Conservation (phyloP, 495 filamentous ascomycete species). For the Terfezia boudieri region DNA sequence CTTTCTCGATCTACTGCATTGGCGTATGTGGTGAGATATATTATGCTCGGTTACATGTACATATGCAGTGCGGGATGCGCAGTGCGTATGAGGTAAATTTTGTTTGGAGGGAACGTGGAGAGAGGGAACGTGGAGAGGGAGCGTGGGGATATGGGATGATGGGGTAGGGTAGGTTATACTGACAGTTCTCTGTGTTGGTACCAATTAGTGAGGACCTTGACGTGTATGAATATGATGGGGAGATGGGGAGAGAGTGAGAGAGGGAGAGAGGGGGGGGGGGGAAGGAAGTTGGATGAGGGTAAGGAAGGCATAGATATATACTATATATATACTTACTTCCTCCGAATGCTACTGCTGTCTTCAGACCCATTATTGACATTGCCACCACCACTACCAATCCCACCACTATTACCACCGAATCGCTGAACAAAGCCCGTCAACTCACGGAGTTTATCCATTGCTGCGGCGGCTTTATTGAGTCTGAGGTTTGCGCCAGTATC, state of each 20-base stretch:
- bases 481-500: too few species aligned
- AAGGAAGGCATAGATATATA: not conserved
- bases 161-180: not conserved
- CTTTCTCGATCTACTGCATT: too few species aligned
- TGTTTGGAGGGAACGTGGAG: slow-evolving; percentile 9
- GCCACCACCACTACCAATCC: not conserved
- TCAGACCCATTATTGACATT: not conserved
- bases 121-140: slow-evolving; percentile 6
- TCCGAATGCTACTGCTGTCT: slow-evolving; percentile 1
- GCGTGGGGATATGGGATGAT: not conserved
- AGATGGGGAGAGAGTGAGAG: slow-evolving; percentile 1
- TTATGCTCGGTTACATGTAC: too few species aligned
- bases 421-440: slow-evolving; percentile 7
- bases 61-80: slow-evolving; percentile 9
- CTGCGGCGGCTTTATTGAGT: too few species aligned
- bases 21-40: too few species aligned
- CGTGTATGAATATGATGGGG: not conserved
- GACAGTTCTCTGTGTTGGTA: too few species aligned
- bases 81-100: slow-evolving; percentile 17
- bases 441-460: slow-evolving; percentile 6
- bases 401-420: slow-evolving; percentile 4
- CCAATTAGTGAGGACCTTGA: too few species aligned
- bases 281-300: not conserved
- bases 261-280: slow-evolving; percentile 1
- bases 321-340: slow-evolving; percentile 5